phyloP scores from a whole-genome alignment of 306 rosid genomes.

The Begonia masoniana region DNA sequence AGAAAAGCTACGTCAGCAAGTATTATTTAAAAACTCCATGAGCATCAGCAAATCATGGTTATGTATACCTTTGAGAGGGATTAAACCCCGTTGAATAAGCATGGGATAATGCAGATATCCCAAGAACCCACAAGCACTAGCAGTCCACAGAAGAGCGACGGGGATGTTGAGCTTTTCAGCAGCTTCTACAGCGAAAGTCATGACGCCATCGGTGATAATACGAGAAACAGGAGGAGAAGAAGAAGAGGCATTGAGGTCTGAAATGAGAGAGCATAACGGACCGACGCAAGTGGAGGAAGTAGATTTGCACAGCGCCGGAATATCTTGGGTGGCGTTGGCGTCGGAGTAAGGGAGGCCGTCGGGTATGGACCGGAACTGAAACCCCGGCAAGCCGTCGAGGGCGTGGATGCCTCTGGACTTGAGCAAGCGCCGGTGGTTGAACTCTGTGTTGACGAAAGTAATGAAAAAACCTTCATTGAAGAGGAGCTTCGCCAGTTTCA shows the following conservation, averaged over 20 bases:
- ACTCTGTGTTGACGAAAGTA: constrained; percentile 7
- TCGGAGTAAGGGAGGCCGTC: constrained; percentile 3
- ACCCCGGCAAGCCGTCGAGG: not conserved
- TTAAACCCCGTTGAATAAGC: constrained; percentile 19
- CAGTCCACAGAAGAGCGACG: constrained; percentile 19
- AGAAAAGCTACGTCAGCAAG: too few species aligned
- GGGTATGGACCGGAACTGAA: not conserved
- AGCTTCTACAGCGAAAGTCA: constrained; percentile 9
- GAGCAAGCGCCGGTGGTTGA: constrained; percentile 5
- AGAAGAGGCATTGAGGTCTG: not conserved
- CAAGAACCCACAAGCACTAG: constrained; percentile 29
- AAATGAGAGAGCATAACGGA: not conserved
- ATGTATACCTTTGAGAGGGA: constrained; percentile 25
- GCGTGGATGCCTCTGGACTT: not conserved
- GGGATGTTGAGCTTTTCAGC: constrained; percentile 26
- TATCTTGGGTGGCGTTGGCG: constrained; percentile 2
- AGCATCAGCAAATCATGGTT: too few species aligned
- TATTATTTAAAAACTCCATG: too few species aligned
- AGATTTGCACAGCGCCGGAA: not conserved
- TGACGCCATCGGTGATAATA: constrained; percentile 1
- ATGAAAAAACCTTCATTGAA: constrained; percentile 4
- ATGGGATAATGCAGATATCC: constrained; percentile 18
- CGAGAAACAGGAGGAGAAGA: constrained; percentile 5
- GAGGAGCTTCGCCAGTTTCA: constrained; percentile 5
- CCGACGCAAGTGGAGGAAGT: not conserved